These are phyloP conservation scores for Penicillium diatomitis DNA, from an alignment of 495 filamentous ascomycete genomes.

Conservation along the genomic window DNA sequence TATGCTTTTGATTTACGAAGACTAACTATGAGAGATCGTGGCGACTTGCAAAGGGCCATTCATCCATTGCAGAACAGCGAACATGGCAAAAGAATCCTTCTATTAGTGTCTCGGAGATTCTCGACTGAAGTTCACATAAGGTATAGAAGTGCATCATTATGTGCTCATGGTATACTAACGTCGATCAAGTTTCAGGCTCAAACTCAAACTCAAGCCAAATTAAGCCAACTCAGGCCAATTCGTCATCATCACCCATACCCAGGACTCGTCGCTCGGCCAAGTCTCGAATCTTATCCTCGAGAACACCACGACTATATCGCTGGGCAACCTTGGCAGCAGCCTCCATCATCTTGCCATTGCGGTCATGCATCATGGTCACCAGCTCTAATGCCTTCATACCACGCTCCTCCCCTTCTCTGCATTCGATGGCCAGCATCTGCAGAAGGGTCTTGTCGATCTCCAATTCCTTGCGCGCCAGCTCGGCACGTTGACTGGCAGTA, in stretches of 20 bases:
- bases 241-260: conserved; percentile 48
- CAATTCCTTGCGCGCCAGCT: conserved; percentile 59
- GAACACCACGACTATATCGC: conserved; percentile 62
- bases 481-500: conserved; percentile 52
- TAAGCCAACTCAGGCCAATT: conserved; percentile 25
- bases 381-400: conserved; percentile 92
- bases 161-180: conserved; percentile 2
- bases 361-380: conserved; percentile 68
- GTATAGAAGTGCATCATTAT: not conserved
- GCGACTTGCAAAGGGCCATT: too few relatives aligned
- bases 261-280: conserved; percentile 55
- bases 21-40: not conserved
- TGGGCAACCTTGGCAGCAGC: conserved; percentile 76
- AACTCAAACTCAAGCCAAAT: too few relatives aligned
- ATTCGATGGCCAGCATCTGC: conserved; percentile 84
- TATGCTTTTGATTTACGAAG: not conserved
- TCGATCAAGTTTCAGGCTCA: not conserved
- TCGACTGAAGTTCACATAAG: too few relatives aligned
- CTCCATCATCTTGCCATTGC: conserved; percentile 74
- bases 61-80: too few relatives aligned
- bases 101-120: too few relatives aligned
- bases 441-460: conserved; percentile 81
- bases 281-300: conserved; percentile 82
- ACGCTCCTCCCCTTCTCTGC: conserved; percentile 79
- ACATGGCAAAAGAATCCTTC: too few relatives aligned